Evolutionary conservation across 106 monocot species (phyloP).

Genomic region (Narthecium ossifragum): DNA sequence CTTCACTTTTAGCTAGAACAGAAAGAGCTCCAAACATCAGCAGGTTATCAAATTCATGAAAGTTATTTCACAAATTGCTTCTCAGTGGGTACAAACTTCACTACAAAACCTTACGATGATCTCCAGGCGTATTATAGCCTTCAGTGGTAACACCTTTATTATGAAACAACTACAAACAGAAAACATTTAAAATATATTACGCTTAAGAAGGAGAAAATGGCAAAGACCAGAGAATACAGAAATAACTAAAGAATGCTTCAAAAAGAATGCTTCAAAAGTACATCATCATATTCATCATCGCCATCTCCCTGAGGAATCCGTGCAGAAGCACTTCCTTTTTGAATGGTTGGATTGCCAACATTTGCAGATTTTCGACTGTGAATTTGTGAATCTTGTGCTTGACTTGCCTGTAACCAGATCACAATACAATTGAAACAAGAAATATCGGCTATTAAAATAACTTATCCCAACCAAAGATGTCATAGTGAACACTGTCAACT

Average conservation of each 20-base stretch:
- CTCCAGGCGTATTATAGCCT: constrained; percentile 62
- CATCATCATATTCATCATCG: constrained; percentile 78
- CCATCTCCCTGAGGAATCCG: constrained; percentile 81
- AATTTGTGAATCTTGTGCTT: constrained; percentile 13
- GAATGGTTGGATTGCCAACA: neutral
- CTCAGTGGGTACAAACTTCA: neutral
- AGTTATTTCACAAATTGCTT: neutral
- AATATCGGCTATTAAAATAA: too few species aligned
- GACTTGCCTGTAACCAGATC: constrained; percentile 27
- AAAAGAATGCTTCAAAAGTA: constrained; percentile 21
- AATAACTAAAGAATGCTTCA: too few species aligned
- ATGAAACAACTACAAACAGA: constrained; percentile 42
- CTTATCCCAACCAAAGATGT: too few species aligned
- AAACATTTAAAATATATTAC: constrained; percentile 10
- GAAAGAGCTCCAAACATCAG: constrained; percentile 34
- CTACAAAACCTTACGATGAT: constrained; percentile 40
- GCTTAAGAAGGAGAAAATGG: constrained; percentile 1
- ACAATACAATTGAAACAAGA: too few species aligned
- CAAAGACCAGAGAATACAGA: too few species aligned
- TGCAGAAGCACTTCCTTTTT: constrained; percentile 11
- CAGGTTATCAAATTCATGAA: neutral
- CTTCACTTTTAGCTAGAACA: constrained; percentile 50
- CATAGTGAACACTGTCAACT: too few species aligned
- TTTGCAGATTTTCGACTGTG: neutral
- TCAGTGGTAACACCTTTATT: constrained; percentile 55